phyloP scores from a whole-genome alignment of 441 rosid genomes.

The Jatropha multifida region DNA sequence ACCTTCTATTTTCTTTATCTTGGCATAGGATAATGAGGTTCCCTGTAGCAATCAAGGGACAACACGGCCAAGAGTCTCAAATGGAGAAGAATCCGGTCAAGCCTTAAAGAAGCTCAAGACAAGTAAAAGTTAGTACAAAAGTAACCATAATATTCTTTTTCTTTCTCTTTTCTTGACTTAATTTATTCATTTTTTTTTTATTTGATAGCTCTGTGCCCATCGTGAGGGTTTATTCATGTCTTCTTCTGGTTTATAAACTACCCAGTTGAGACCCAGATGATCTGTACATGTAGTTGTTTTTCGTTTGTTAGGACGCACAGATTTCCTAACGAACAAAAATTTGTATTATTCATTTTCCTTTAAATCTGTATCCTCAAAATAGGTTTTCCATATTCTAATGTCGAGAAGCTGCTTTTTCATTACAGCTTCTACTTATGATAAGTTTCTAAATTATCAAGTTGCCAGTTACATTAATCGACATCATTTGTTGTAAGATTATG shows the following conservation, averaged over 20 bases:
- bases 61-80: conserved; percentile 32
- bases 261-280: conserved; percentile 36
- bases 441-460: neutral
- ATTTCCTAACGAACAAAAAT: conserved; percentile 19
- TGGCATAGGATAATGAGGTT: conserved; percentile 33
- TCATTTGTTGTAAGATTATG: neutral
- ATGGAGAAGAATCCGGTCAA: conserved; percentile 33
- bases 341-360: conserved; percentile 14
- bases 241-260: conserved; percentile 34
- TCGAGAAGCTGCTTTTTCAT: conserved; percentile 26
- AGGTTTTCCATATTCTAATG: conserved; percentile 14
- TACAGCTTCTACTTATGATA: conserved; percentile 19
- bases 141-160: conserved; percentile 18
- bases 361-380: conserved; percentile 14
- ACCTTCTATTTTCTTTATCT: neutral
- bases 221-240: conserved; percentile 22
- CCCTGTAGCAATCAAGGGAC: conserved; percentile 32
- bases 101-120: conserved; percentile 51
- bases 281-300: conserved; percentile 41
- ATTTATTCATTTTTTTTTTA: conserved; percentile 32
- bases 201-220: neutral
- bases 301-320: conserved; percentile 31
- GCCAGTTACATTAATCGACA: neutral
- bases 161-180: conserved; percentile 8
- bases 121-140: conserved; percentile 28